Base-by-base conservation (phyloP, 2,329 filamentous ascomycete species). In the Fonsecaea erecta region DNA sequence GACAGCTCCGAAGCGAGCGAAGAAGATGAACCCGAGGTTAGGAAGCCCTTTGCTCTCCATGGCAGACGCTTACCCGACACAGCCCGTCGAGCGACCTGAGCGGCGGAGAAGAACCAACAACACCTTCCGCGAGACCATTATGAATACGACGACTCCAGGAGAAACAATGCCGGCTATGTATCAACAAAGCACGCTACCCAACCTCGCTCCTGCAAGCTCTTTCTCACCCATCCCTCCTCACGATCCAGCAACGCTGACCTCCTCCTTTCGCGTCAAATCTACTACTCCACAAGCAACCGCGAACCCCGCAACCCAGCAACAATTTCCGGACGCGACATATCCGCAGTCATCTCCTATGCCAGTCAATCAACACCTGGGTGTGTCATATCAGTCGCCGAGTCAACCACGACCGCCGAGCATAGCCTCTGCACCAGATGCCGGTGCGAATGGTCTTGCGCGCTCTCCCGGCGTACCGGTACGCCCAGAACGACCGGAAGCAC, bases 51-150 rank as follows among this genome's bases (percentile, higher is more conserved):
- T 67, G 63, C 60, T 59, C 55, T 59, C 61, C 60, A 61, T 60
- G 54, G 64, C 68, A 67, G 56, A 60, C 63, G 63, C 62, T 68
- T 67, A 70, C 66, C 46, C 60, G 52, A 59, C 62, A 52, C 66
- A 82, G 80, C 80, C 80, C 48, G 75, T 80, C 73, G 80, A 82
- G 74, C 75, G 80, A 55, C 80, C 80, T 6, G 76, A 81, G 52
- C 78, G 80, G 63, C 74, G 77, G 21, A 81, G 80, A 67, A 60
- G 71, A 59, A 56, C 55, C n/a, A 71, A 72, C 61, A 69, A 71
- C 56, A 67, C 66, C 57, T 66, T 67, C 62, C 67, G 69, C 62
- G 71, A 73, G 55, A 62, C 66, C 11, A 69, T 71, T 52, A 67
- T 71, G 69, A 70, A 67, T 48, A 63, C 69, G 14, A 62, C 55